Conservation (phyloP, 2,329 filamentous ascomycete genomes). For the Coniochaeta hoffmannii region DNA sequence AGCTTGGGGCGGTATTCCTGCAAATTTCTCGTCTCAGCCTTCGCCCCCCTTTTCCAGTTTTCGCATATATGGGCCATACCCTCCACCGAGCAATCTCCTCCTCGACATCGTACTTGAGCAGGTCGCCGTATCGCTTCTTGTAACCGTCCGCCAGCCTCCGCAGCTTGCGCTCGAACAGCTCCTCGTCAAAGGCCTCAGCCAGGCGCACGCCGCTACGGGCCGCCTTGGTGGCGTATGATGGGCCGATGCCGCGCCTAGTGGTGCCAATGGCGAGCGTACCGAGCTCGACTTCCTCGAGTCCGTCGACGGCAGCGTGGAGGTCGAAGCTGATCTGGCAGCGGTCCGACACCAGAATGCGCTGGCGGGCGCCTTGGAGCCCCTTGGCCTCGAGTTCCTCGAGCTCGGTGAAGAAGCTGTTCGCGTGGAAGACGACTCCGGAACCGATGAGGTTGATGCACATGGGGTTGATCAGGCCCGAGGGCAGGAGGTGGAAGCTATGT, state of each 20-base stretch:
- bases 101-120: slow-evolving; percentile 54
- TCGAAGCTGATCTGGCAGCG: slow-evolving; percentile 54
- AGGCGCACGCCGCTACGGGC: slow-evolving; percentile 56
- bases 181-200: slow-evolving; percentile 59
- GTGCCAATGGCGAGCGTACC: slow-evolving; percentile 30
- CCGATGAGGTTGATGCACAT: slow-evolving; percentile 67
- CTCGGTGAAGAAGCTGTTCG: slow-evolving; percentile 53
- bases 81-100: slow-evolving; percentile 47
- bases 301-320: slow-evolving; percentile 55
- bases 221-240: slow-evolving; percentile 7
- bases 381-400: slow-evolving; percentile 49
- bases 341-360: slow-evolving; percentile 53
- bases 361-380: slow-evolving; percentile 42
- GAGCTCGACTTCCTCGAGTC: slow-evolving; percentile 49
- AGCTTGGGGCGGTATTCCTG: slow-evolving; percentile 51
- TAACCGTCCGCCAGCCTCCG: slow-evolving; percentile 54
- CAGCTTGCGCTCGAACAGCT: slow-evolving; percentile 59
- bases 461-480: slow-evolving; percentile 66
- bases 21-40: slow-evolving; percentile 37
- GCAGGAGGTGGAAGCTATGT: slow-evolving; percentile 57
- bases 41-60: not conserved
- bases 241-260: slow-evolving; percentile 19
- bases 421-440: slow-evolving; percentile 60
- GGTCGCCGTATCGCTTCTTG: slow-evolving; percentile 56
- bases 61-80: not conserved